Evolutionary conservation across 1,284 basidiomycete genomes (phyloP).

Genomic region (Trametes pubescens): DNA sequence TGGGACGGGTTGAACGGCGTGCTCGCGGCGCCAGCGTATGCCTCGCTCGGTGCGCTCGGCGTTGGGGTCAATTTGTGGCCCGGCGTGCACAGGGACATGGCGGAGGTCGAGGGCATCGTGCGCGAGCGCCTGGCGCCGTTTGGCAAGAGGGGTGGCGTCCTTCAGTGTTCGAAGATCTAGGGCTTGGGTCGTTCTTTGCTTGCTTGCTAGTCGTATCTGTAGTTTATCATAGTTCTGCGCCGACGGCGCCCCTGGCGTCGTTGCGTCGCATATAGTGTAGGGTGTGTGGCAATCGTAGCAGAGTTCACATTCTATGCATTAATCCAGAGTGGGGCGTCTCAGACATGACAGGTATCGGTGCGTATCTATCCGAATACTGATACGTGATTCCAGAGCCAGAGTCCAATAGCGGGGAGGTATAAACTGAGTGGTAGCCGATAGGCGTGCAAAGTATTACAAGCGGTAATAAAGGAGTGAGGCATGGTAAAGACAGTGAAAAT

Average conservation of each 20-base stretch:
- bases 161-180: constrained; percentile 26
- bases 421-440: neutral
- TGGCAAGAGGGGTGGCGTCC: constrained; percentile 32
- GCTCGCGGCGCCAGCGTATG: constrained; percentile 31
- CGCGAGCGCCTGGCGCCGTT: constrained; percentile 31
- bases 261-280: neutral
- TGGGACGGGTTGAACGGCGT: constrained; percentile 34
- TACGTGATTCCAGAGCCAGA: too few species aligned
- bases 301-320: neutral
- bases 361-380: too few species aligned
- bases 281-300: neutral
- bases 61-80: constrained; percentile 40
- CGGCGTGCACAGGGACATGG: constrained; percentile 28
- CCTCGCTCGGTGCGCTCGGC: constrained; percentile 27
- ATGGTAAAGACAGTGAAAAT: neutral
- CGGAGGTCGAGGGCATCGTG: constrained; percentile 33
- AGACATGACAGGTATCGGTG: too few species aligned
- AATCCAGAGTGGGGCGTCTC: too few species aligned
- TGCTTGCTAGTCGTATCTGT: constrained; percentile 3
- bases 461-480: neutral
- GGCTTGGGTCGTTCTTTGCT: neutral
- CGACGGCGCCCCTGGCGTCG: neutral
- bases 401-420: too few species aligned
- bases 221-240: constrained; percentile 3
- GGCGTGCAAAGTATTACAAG: too few species aligned